These are phyloP conservation scores for Kuraishia ogatae DNA, from an alignment of 805 yeast genomes.

Conservation along the genomic window DNA sequence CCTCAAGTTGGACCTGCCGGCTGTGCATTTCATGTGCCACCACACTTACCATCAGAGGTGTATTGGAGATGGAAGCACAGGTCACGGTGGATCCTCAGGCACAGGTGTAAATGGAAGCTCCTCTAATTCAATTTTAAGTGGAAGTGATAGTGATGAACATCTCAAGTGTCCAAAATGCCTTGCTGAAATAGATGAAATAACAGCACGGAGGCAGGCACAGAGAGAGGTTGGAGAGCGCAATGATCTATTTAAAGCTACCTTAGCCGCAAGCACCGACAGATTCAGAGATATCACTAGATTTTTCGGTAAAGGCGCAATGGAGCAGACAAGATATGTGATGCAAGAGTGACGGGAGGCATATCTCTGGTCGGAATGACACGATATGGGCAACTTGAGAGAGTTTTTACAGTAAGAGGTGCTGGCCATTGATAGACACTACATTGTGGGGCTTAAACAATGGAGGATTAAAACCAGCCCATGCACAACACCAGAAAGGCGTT, in stretches of 20 bases:
- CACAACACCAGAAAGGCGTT: too few relatives aligned
- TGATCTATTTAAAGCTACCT: constrained; percentile 51
- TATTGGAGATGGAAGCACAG: constrained; percentile 19
- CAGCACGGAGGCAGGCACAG: constrained; percentile 50
- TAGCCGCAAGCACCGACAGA: constrained; percentile 48
- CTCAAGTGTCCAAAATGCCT: constrained; percentile 69
- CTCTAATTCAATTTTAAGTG: not conserved
- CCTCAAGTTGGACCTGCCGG: constrained; percentile 62
- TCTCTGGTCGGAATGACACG: too few relatives aligned
- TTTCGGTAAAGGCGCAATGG: constrained; percentile 84
- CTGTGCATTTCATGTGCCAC: constrained; percentile 74
- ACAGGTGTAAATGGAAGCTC: not conserved
- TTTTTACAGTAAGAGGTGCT: too few relatives aligned
- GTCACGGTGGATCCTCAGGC: constrained; percentile 10
- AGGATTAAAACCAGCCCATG: too few relatives aligned
- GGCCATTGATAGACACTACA: too few relatives aligned
- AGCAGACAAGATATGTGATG: constrained; percentile 17
- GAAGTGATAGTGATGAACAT: constrained; percentile 6
- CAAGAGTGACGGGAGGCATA: too few relatives aligned
- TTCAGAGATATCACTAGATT: constrained; percentile 74
- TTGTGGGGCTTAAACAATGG: too few relatives aligned
- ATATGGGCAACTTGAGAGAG: not conserved
- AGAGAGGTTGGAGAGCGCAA: constrained; percentile 51
- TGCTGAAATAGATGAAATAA: constrained; percentile 60
- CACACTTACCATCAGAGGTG: constrained; percentile 87